Conservation (phyloP, 306 rosid genomes). For the Cicer yamashitae region DNA sequence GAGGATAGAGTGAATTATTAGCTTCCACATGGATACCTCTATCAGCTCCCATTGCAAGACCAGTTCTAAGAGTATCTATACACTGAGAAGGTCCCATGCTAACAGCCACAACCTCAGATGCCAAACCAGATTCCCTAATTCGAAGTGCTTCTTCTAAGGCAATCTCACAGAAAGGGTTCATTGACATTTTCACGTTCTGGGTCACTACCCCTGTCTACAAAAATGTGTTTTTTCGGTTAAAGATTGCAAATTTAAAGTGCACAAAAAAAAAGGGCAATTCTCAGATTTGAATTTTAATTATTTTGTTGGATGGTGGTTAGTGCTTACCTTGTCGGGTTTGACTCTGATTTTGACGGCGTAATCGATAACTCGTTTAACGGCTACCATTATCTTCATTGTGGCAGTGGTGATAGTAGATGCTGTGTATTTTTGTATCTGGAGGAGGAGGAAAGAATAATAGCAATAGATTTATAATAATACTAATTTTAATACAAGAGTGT, state of each 20-base stretch:
- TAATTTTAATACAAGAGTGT: not conserved
- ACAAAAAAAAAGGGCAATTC: not conserved
- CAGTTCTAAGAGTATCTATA: conserved; percentile 81
- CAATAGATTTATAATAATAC: not conserved
- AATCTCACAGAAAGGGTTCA: conserved; percentile 97
- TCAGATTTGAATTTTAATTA: not conserved
- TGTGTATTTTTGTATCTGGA: not conserved
- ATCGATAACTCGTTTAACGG: conserved; percentile 82
- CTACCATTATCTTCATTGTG: conserved; percentile 85
- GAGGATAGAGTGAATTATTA: conserved; percentile 59
- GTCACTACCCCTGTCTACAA: conserved; percentile 86
- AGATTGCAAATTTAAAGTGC: conserved; percentile 12
- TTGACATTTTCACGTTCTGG: conserved; percentile 97
- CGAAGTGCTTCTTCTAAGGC: conserved; percentile 94
- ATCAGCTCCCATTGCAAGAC: conserved; percentile 95
- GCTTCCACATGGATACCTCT: conserved; percentile 84
- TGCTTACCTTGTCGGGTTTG: conserved; percentile 76
- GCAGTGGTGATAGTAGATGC: not conserved
- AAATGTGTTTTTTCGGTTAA: conserved; percentile 21
- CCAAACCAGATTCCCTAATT: conserved; percentile 74
- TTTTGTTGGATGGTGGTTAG: not conserved
- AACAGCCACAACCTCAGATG: conserved; percentile 89
- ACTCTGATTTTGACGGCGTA: conserved; percentile 97
- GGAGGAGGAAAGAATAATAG: not conserved
- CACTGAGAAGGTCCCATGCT: conserved; percentile 80